These are phyloP conservation scores for Sporothrix schenckii DNA, from an alignment of 2,329 filamentous ascomycete species.

Conservation along the genomic window DNA sequence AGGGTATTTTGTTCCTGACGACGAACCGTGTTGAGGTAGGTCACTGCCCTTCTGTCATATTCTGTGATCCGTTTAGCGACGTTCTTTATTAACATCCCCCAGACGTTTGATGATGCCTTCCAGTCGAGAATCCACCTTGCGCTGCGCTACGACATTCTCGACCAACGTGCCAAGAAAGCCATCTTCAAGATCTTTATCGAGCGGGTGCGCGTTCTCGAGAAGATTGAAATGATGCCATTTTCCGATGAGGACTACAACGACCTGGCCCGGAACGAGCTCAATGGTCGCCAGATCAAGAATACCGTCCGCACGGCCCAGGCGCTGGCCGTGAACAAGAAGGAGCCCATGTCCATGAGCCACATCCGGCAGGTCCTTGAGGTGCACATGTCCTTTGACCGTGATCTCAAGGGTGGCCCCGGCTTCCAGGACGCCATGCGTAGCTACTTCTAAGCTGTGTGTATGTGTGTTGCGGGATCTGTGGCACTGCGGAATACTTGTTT, in stretches of 20 bases:
- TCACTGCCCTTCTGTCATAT: constrained; percentile 21
- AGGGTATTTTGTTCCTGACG: constrained; percentile 86
- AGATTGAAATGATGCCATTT: constrained; percentile 62
- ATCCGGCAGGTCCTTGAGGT: constrained; percentile 83
- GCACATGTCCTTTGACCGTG: constrained; percentile 77
- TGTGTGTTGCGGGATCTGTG: not conserved
- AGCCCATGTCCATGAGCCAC: constrained; percentile 74
- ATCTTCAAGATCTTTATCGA: constrained; percentile 86
- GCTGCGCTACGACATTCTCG: constrained; percentile 76
- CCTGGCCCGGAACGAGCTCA: constrained; percentile 67
- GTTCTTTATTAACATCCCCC: not conserved
- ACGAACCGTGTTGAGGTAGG: constrained; percentile 76
- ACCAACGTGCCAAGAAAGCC: constrained; percentile 69
- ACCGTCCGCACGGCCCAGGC: constrained; percentile 81
- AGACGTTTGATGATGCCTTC: constrained; percentile 83
- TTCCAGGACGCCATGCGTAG: constrained; percentile 84
- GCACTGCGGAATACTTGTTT: not conserved
- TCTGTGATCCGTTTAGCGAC: constrained; percentile 31
- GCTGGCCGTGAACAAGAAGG: constrained; percentile 74
- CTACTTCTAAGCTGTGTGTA: constrained; percentile 57
- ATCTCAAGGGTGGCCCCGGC: constrained; percentile 78
- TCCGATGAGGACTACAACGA: constrained; percentile 67
- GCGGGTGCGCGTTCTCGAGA: constrained; percentile 67
- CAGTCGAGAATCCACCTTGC: constrained; percentile 86
- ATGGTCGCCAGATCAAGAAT: constrained; percentile 79